Conservation (phyloP, 768 basidiomycete genomes). For the Suillus sp. region DNA sequence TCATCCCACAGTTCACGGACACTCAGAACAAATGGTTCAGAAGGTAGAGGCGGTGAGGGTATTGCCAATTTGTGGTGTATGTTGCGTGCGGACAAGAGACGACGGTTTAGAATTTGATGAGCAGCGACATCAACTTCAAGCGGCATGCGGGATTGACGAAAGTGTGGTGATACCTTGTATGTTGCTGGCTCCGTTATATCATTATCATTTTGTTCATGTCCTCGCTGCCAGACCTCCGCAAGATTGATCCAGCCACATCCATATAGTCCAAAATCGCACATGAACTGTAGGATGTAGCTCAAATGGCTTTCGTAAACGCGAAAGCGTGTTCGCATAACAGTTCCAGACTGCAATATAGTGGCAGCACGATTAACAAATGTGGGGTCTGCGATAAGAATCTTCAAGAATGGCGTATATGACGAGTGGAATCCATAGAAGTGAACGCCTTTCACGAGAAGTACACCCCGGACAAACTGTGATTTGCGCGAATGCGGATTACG, state of each 20-base stretch:
- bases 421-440: slow-evolving; percentile 95
- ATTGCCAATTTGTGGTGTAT: slow-evolving; percentile 67
- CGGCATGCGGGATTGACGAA: slow-evolving; percentile 64
- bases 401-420: slow-evolving; percentile 84
- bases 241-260: slow-evolving; percentile 92
- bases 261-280: slow-evolving; percentile 93
- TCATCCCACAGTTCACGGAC: slow-evolving; percentile 97
- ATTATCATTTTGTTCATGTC: slow-evolving; percentile 32
- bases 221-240: slow-evolving; percentile 62
- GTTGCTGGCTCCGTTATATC: slow-evolving; percentile 15
- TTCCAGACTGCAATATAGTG: slow-evolving; percentile 79
- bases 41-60: slow-evolving; percentile 49
- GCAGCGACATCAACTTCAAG: slow-evolving; percentile 86
- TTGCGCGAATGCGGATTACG: slow-evolving; percentile 62
- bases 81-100: slow-evolving; percentile 59
- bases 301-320: slow-evolving; percentile 89
- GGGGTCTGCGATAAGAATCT: slow-evolving; percentile 79
- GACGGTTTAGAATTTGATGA: slow-evolving; percentile 86
- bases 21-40: slow-evolving; percentile 80
- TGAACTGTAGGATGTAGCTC: slow-evolving; percentile 85
- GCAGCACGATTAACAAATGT: slow-evolving; percentile 64
- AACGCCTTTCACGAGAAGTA: slow-evolving; percentile 89
- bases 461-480: slow-evolving; percentile 68
- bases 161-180: slow-evolving; percentile 58
- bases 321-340: slow-evolving; percentile 79